Evolutionary conservation across 148 eudicot genomes (phyloP), one percentile per base, ranked within the genome.

Genomic region (Diospyros lotus): DNA sequence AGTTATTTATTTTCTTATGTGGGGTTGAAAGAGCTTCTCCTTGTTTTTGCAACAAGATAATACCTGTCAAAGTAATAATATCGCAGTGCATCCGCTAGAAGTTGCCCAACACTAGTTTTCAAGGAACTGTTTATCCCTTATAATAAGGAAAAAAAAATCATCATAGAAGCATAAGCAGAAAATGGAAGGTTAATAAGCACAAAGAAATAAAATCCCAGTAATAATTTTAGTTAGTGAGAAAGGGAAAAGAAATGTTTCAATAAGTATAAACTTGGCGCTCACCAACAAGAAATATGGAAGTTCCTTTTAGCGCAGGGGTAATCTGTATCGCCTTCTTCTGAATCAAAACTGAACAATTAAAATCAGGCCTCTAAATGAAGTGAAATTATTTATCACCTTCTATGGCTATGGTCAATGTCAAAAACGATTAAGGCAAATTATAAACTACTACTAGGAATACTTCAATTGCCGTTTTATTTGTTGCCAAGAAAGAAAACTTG

Each of bases 31-130:
- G 66, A 48, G 55, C 64, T 52, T n/a, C 41, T 18, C 39, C 17
- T 64, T n/a, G n/a, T 45, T 9, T 75, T 44, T 67, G 48, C 55
- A 56, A 66, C 61, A 66, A 46, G 61, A 66, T 64, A 4, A 40
- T 80, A 95, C 96, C 98, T 95, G 84, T 95, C 96, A 74, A 95
- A 92, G 78, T 84, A 92, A 77, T 88, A 90, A 81, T 95, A 95
- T 41, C 89, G 84, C 55, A 95, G 75, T 58, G 80, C 84, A 50
- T 92, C 94, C 3, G 99, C 94, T 54, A 95, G 80, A 75, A 86
- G 84, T 71, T 84, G 78, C 65, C 93, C 99, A 58, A 93, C 76
- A 64, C 79, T 81, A 15, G 78, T 81, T 79, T 95, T 95, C 73
- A 88, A 76, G 17, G 81, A 43, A 68, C 83, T 83, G 73, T 87